Evolutionary conservation across 306 rosid genomes (phyloP).

Genomic region (Abrus precatorius): DNA sequence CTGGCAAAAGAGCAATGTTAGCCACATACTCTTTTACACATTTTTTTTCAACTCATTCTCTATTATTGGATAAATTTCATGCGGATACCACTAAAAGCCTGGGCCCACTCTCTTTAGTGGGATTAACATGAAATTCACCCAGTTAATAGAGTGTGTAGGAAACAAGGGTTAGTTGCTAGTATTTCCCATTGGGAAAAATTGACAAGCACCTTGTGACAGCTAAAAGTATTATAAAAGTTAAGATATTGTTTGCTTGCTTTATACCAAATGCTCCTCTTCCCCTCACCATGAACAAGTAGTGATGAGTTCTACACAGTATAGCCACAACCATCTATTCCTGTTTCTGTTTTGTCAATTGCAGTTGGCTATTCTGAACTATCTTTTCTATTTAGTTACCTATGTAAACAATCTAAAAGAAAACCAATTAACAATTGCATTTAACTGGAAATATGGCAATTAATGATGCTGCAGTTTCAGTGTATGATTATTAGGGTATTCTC

Average conservation of each 20-base stretch:
- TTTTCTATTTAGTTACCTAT: constrained; percentile 10
- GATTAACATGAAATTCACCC: background rate
- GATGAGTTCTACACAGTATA: constrained; percentile 16
- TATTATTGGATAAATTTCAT: background rate
- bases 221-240: constrained; percentile 19
- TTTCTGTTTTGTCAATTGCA: background rate
- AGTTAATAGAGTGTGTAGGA: background rate
- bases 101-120: background rate
- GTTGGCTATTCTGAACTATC: background rate
- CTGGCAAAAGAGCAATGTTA: constrained; percentile 16
- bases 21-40: background rate
- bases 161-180: background rate
- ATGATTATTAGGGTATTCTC: background rate
- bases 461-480: constrained; percentile 6
- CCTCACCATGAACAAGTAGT: constrained; percentile 21
- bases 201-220: background rate
- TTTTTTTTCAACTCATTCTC: background rate
- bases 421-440: background rate
- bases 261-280: background rate
- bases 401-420: constrained; percentile 2
- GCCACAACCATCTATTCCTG: constrained; percentile 9
- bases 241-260: background rate
- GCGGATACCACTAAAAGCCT: background rate
- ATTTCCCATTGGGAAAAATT: constrained; percentile 10
- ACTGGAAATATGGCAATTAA: background rate